Evolutionary conservation across 371 early-diverging fungal genomes (phyloP), one percentile per base, ranked within the genome.

Genomic region (Catenaria anguillulae): DNA sequence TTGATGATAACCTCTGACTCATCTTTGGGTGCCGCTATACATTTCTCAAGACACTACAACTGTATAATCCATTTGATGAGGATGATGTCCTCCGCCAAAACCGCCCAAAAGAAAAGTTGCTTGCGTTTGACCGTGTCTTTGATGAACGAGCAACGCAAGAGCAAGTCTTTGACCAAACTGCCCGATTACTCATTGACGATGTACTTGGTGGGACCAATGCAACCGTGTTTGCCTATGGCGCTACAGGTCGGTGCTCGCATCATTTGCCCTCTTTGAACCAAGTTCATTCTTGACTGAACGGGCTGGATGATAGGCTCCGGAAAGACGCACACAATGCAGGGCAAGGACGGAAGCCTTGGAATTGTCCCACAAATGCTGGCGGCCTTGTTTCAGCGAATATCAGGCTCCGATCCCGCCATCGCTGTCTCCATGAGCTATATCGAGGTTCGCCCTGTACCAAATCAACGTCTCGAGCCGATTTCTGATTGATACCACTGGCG

Each of bases 181-280:
- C 72, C 4, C 62, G 66, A 58, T 61, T 42, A 2, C 65, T 75
- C n/a, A 66, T 79, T n/a, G 73, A 72, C 42, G 62, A 58, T 21
- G 74, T 73, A 4, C 59, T 75, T 26, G 52, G 68, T 31, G 78
- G 78, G 8, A 74, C 62, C 69, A 75, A 77, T 50, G 70, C 73
- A 5, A 73, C 74, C 12, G 71, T 74, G 19, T 75, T 77, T 64
- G 75, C 75, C 4, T 77, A 77, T 60, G 77, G 74, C 8, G 45
- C 45, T 4, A 43, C 45, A 17, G 40, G 40, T 40, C n/a, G n/a
- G n/a, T n/a, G n/a, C n/a, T n/a, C n/a, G n/a, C n/a, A n/a, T n/a
- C n/a, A n/a, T n/a, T n/a, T n/a, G n/a, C n/a, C n/a, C n/a, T n/a
- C n/a, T n/a, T n/a, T n/a, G n/a, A n/a, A n/a, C n/a, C n/a, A 40